Base-by-base conservation (phyloP, 1,139 yeast species). In the Hanseniaspora gamundiae region DNA sequence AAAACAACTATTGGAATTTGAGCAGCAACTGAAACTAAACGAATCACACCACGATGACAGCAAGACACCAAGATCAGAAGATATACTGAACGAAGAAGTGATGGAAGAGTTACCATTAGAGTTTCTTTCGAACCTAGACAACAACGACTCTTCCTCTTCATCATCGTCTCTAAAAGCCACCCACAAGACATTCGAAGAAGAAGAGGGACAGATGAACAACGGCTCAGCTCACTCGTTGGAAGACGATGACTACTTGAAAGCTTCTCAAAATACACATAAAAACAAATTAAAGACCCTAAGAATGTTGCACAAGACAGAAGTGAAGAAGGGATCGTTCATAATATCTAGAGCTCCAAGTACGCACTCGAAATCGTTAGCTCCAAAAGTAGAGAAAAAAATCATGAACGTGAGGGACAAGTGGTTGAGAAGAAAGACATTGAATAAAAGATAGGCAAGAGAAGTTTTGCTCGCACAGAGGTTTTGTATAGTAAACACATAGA, bases 291-390 rank as follows among this genome's bases (percentile, higher is more conserved):
- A 61, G 67, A 62, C 65, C 39, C 59, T 72, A 28, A 73, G 69
- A 53, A 61, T 61, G 26, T 50, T 66, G 41, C 68, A 66, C 43
- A 66, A 64, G 30, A 54, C 60, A 2, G 58, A 69, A 0, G 57
- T 69, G 26, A 69, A 69, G 46, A 74, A 69, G 52, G 82, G 83
- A 0, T 79, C 80, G 4, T 79, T 77, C 28, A 68, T 62, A 51
- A 82, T 76, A 16, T 49, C 52, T 8, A 41, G 58, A 4, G 42
- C 58, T 35, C 42, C 54, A 6, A 39, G 53, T 10, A 31, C 47
- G n/a, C 42, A 41, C 11, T 22, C 44, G 11, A 50, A 46, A 20
- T 43, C 51, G 9, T 44, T 57, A 53, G 60, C 63, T 4, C 81
- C 80, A 9, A 64, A 64, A 39, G 69, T 71, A 38, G 76, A 71